Evolutionary conservation across 1,284 basidiomycete genomes (phyloP).

Genomic region (Moesziomyces globuligerus): DNA sequence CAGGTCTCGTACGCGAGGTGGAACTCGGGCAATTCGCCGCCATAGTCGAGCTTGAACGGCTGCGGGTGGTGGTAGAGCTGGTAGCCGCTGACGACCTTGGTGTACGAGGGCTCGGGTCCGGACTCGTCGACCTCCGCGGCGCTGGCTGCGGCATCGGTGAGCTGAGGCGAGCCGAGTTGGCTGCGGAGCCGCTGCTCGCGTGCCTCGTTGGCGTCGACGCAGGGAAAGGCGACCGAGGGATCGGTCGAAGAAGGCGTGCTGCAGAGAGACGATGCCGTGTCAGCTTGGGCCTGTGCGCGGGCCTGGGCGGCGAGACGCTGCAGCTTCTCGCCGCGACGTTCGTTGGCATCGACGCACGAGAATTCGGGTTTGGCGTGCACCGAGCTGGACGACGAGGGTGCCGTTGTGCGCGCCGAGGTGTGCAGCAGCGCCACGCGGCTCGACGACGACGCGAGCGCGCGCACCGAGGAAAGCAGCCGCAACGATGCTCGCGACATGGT

Average conservation of each 20-base stretch:
- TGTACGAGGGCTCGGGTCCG: constrained; percentile 69
- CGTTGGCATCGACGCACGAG: constrained; percentile 64
- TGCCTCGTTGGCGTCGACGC: constrained; percentile 64
- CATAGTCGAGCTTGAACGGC: constrained; percentile 80
- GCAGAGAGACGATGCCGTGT: constrained; percentile 17
- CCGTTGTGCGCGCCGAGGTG: not conserved
- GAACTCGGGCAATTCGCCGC: constrained; percentile 76
- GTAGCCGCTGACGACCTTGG: constrained; percentile 69
- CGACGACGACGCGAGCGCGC: constrained; percentile 3
- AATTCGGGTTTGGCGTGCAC: constrained; percentile 36
- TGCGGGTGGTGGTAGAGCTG: constrained; percentile 66
- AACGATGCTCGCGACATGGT: constrained; percentile 24
- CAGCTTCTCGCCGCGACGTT: constrained; percentile 50
- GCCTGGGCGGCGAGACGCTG: constrained; percentile 31
- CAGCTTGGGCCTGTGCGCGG: not conserved
- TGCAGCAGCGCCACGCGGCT: not conserved
- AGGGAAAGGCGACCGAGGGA: constrained; percentile 55
- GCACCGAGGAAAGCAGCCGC: constrained; percentile 10
- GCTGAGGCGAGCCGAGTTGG: constrained; percentile 25
- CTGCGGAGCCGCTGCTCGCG: constrained; percentile 51
- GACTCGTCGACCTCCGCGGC: constrained; percentile 34
- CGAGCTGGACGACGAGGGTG: constrained; percentile 9
- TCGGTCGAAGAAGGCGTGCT: constrained; percentile 16
- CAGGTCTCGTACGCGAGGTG: constrained; percentile 97
- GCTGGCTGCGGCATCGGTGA: not conserved